Evolutionary conservation across 768 basidiomycete genomes (phyloP), one percentile per base, ranked within the genome.

Genomic region (Phylloporus sp.): DNA sequence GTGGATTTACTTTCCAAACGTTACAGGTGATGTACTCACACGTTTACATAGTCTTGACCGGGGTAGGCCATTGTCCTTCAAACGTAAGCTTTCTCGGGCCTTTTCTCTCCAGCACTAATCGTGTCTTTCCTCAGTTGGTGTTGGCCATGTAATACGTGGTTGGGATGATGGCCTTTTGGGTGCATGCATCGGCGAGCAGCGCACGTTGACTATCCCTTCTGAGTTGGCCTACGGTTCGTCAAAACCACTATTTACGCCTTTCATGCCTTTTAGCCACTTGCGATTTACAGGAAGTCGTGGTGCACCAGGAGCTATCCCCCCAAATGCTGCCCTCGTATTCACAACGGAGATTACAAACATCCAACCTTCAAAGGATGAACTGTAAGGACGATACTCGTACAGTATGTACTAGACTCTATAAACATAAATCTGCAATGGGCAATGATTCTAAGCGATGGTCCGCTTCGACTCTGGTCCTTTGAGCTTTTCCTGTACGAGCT

Each of bases 141-240:
- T 76, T 35, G 86, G 86, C 10, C 88, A 91, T 61, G 90, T 93
- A 46, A 93, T 93, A 65, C 76, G 76, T 57, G 90, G 90, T 16
- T 93, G 90, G 90, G 90, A 93, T 58, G 70, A 88, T 36, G 90
- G 90, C 59, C 81, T 93, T 44, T 51, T 79, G 34, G 88, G 86
- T 49, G 93, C 95, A 85, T 95, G 94, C 65, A 65, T 91, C 34
- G 75, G 80, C 53, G 94, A 97, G 74, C 93, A 91, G 76, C 86
- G 94, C 39, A 90, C 76, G 5, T 78, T 97, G 54, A 94, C 86
- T 22, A 95, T 97, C 54, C 94, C 94, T 13, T 64, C 91, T 6
- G 54, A 73, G 45, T 72, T 85, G 73, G 94, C 84, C 20, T 97
- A 97, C 59, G 93, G 94, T 93, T 50, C 51, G 88, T 76, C 6